Percentiles rank a stretch among this genome's conserved stretches.
Evolutionary conservation across 805 yeast species (phyloP).

Genomic region (Nakazawaea molendinolei): DNA sequence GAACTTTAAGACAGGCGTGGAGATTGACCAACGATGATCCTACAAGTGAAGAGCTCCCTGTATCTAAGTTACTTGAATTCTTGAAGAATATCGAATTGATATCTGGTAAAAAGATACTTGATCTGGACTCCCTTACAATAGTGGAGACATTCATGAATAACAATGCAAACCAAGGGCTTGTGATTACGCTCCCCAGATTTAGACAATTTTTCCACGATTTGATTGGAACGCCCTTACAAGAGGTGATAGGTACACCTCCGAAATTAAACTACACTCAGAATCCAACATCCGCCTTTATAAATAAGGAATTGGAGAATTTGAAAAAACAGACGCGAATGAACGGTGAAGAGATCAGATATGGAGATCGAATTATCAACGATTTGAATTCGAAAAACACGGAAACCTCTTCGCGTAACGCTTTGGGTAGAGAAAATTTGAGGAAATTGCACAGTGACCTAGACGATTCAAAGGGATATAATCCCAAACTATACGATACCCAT

Average conservation of each 20-base stretch:
- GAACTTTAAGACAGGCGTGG: conserved; percentile 3
- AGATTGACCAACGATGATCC: neutral
- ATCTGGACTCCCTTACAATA: conserved; percentile 1
- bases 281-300: conserved; percentile 7
- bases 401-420: too few species aligned
- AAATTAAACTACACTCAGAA: conserved; percentile 1
- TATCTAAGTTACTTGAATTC: neutral
- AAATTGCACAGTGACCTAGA: too few species aligned
- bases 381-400: too few species aligned
- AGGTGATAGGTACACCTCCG: conserved; percentile 1
- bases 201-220: conserved; percentile 1
- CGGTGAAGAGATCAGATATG: too few species aligned
- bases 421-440: too few species aligned
- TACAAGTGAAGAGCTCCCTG: neutral
- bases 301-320: conserved; percentile 4
- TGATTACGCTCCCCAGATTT: neutral
- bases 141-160: conserved; percentile 1
- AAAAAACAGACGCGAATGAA: conserved; percentile 1
- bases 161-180: neutral
- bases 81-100: neutral
- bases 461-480: too few species aligned
- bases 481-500: too few species aligned
- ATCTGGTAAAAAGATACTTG: conserved; percentile 1
- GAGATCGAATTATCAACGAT: too few species aligned
- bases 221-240: neutral